phyloP scores from a whole-genome alignment of 2,329 filamentous ascomycete genomes.

The Ampelomyces quisqualis region DNA sequence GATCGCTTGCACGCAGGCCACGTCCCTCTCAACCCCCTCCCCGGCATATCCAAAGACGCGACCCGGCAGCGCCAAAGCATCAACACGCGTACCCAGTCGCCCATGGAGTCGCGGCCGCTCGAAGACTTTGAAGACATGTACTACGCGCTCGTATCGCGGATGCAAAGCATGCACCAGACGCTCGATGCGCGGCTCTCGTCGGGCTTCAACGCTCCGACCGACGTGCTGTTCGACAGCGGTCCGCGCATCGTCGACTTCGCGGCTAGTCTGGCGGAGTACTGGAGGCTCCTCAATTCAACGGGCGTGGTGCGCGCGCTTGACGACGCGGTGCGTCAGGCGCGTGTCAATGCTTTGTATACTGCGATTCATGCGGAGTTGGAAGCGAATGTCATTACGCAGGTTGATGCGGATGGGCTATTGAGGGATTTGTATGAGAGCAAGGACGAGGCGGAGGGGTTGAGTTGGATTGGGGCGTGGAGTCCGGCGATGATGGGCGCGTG shows the following conservation, averaged over 20 bases:
- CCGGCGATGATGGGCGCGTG: conserved; percentile 29
- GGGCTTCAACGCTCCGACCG: conserved; percentile 22
- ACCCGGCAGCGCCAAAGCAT: conserved; percentile 45
- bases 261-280: conserved; percentile 21
- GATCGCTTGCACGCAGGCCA: conserved; percentile 39
- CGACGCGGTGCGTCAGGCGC: conserved; percentile 22
- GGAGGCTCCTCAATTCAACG: conserved; percentile 30
- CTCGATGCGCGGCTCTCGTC: conserved; percentile 27
- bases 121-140: conserved; percentile 40
- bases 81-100: conserved; percentile 54
- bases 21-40: conserved; percentile 16
- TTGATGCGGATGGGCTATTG: conserved; percentile 16
- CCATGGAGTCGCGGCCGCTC: conserved; percentile 54
- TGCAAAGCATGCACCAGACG: conserved; percentile 27
- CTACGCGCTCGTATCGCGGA: conserved; percentile 29
- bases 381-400: conserved; percentile 9
- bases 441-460: conserved; percentile 18
- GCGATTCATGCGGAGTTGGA: conserved; percentile 18
- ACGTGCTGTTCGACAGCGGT: conserved; percentile 11
- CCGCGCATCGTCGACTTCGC: conserved; percentile 19
- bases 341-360: conserved; percentile 18
- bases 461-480: conserved; percentile 23
- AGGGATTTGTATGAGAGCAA: conserved; percentile 18
- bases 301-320: conserved; percentile 27
- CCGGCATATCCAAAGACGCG: conserved; percentile 13